phyloP scores from a whole-genome alignment of 2,329 filamentous ascomycete species.

The Magnaporthiopsis incrustans region DNA sequence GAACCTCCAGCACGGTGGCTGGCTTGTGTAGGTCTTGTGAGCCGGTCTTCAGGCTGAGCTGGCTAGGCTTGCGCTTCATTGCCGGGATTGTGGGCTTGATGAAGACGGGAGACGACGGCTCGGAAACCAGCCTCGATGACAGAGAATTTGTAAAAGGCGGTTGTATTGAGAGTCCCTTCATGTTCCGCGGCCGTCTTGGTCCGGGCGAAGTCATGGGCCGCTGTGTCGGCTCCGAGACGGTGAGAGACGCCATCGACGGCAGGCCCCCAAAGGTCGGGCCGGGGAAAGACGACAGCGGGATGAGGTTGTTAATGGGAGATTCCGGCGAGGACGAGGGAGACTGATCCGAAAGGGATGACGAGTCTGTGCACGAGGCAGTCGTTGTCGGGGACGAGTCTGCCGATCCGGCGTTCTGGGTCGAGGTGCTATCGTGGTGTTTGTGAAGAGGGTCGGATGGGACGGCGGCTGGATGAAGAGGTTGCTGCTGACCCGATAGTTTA shows the following conservation, averaged over 20 bases:
- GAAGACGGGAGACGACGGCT: slow-evolving; percentile 67
- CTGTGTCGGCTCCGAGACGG: slow-evolving; percentile 33
- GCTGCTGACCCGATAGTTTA: slow-evolving; percentile 24
- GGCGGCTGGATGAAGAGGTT: slow-evolving; percentile 31
- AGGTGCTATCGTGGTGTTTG: slow-evolving; percentile 70
- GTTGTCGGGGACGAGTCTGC: slow-evolving; percentile 93
- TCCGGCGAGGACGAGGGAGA: slow-evolving; percentile 86
- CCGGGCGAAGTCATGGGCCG: slow-evolving; percentile 61
- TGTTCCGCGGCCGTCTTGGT: slow-evolving; percentile 67
- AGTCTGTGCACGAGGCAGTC: slow-evolving; percentile 86
- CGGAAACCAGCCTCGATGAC: slow-evolving; percentile 46
- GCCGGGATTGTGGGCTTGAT: slow-evolving; percentile 70
- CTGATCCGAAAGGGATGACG: slow-evolving; percentile 79
- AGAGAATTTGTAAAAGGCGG: slow-evolving; percentile 43
- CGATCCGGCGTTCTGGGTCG: slow-evolving; percentile 71
- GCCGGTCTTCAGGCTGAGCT: slow-evolving; percentile 68
- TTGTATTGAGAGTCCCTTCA: slow-evolving; percentile 77
- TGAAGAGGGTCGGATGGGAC: slow-evolving; percentile 45
- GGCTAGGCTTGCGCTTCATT: slow-evolving; percentile 67
- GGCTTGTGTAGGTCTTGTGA: slow-evolving; percentile 46
- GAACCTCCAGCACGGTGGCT: slow-evolving; percentile 40
- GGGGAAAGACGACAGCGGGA: slow-evolving; percentile 62
- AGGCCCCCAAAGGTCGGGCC: slow-evolving; percentile 47
- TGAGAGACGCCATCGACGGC: slow-evolving; percentile 38
- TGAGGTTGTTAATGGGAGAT: slow-evolving; percentile 64